Base-by-base conservation (phyloP, 306 rosid genomes). In the Vicia villosa region DNA sequence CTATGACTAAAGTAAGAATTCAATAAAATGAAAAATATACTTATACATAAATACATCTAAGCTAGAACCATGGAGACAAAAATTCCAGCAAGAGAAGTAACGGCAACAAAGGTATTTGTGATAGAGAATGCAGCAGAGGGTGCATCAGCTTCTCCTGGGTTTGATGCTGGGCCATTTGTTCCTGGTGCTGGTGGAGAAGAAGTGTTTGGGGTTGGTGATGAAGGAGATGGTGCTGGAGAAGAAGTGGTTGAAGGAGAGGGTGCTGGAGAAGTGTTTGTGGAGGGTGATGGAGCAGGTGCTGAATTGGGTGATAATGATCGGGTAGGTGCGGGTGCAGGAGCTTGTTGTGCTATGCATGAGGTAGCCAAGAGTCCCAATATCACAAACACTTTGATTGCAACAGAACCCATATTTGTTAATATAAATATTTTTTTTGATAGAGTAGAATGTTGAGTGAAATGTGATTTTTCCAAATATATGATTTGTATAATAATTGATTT, bases 311-410 rank as follows among this genome's bases (percentile, higher is more conserved):
- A 49, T 49, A 49, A 81, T 34, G 83, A 50, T 70, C 28, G 85
- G 6, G 66, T 54, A 3, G 96, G 93, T 22, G 97, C 62, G 0
- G 70, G 57, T 9, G 64, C 68, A 1, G 96, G 98, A n/a, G 96
- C 87, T 57, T 92, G 36, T 30, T 30, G 36, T 5, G 36, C 36
- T 30, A 30, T 30, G 36, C 36, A 30, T 30, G 36, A 30, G 0
- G 36, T 30, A 30, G 36, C 36, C 8, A 30, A 30, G 1, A 30
- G 1, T 0, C 36, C 36, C 36, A 30, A 5, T 30, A 30, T 30
- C 36, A 30, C 1, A 30, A 30, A 30, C 36, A 30, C 36, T 30
- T 30, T 30, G 5, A 30, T 30, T 5, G 36, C 36, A 30, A 30
- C 36, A 30, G 36, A 30, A 30, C 8, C 8, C 32, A 28, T 28